Percentiles rank a stretch among this genome's conserved stretches.
Conservation (phyloP, 2,329 filamentous ascomycete genomes). For the Fusarium pseudocircinatum region DNA sequence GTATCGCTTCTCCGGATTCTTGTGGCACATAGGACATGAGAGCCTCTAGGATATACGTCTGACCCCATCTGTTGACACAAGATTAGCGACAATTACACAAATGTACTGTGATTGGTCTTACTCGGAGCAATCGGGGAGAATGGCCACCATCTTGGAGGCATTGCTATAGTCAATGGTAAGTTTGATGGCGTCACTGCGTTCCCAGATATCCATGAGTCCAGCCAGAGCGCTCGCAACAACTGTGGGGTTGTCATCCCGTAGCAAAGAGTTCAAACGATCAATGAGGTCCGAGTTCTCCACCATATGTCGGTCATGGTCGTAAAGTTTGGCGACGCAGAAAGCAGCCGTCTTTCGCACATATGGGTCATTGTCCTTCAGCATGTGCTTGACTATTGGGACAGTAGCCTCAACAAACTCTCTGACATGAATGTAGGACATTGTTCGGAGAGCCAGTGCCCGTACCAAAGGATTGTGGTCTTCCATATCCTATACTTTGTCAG, state of each 20-base stretch:
- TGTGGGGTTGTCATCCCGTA: slow-evolving; percentile 96
- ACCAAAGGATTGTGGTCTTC: slow-evolving; percentile 92
- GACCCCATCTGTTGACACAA: slow-evolving; percentile 78
- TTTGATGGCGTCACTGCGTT: slow-evolving; percentile 95
- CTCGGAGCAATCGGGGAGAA: slow-evolving; percentile 96
- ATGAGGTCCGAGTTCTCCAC: slow-evolving; percentile 94
- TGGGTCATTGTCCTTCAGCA: slow-evolving; percentile 87
- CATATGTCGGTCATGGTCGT: slow-evolving; percentile 92
- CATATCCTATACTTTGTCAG: slow-evolving; percentile 75
- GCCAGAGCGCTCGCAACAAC: slow-evolving; percentile 95
- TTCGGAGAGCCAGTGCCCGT: slow-evolving; percentile 88
- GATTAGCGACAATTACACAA: slow-evolving; percentile 15
- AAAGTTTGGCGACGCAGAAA: slow-evolving; percentile 95
- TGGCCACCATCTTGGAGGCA: slow-evolving; percentile 97
- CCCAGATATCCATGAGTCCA: slow-evolving; percentile 96
- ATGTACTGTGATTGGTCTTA: slow-evolving; percentile 58
- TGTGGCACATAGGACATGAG: slow-evolving; percentile 98
- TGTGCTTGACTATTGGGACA: slow-evolving; percentile 81
- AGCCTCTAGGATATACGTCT: slow-evolving; percentile 97
- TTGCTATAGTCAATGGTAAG: slow-evolving; percentile 98
- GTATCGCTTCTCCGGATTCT: slow-evolving; percentile 84
- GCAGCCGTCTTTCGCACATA: slow-evolving; percentile 98
- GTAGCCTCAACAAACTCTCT: slow-evolving; percentile 94
- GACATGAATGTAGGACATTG: slow-evolving; percentile 97
- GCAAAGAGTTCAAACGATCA: slow-evolving; percentile 85